Evolutionary conservation across 106 monocot genomes (phyloP).

Genomic region (Ottelia alismoides): DNA sequence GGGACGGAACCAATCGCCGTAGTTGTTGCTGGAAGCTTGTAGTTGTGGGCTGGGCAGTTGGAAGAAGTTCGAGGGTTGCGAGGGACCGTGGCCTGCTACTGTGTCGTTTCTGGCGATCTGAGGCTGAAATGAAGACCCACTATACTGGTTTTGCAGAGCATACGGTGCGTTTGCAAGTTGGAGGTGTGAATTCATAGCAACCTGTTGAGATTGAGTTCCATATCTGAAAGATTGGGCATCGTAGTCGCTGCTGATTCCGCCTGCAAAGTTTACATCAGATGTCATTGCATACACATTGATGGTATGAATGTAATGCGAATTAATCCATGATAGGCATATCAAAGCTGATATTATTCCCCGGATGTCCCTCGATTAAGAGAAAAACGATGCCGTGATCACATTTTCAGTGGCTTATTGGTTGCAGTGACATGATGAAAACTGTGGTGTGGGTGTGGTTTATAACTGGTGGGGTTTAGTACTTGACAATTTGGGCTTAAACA

Average conservation of each 20-base stretch:
- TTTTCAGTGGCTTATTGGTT: no score
- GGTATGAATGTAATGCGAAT: background rate
- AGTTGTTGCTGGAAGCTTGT: no score
- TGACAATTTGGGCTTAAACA: no score
- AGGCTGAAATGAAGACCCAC: slow-evolving; percentile 3
- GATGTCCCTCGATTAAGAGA: background rate
- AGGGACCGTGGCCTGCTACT: no score
- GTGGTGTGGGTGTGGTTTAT: no score
- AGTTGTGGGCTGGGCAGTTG: no score
- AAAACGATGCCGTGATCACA: no score
- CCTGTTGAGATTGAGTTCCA: slow-evolving; percentile 19
- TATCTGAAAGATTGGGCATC: slow-evolving; percentile 24
- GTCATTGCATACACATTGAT: background rate
- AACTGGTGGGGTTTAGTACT: no score
- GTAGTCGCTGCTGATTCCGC: slow-evolving; percentile 1
- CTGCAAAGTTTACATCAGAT: background rate
- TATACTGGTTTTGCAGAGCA: slow-evolving; percentile 22
- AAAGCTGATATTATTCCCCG: background rate
- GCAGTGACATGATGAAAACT: no score
- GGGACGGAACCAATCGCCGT: no score
- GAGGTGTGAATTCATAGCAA: slow-evolving; percentile 15
- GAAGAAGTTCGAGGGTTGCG: slow-evolving; percentile 12
- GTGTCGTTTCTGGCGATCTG: slow-evolving; percentile 24
- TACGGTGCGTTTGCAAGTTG: slow-evolving; percentile 28
- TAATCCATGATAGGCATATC: background rate